phyloP scores from a whole-genome alignment of 78 protist species.

The Paratrimastix pyriformis region DNA sequence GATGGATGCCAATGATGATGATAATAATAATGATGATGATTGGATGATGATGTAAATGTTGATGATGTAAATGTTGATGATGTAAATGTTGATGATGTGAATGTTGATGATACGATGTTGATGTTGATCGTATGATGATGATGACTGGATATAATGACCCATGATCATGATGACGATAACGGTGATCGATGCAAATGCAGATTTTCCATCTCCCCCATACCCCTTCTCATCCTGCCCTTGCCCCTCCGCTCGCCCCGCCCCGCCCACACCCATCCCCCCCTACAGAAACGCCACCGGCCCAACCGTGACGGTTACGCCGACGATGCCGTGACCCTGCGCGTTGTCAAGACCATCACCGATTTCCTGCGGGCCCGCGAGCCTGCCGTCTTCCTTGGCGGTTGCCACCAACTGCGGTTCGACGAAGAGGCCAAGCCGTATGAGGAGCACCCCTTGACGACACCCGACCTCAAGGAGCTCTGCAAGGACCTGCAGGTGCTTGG shows the following conservation, averaged over 20 bases:
- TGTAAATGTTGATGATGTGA: neutral
- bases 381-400: neutral
- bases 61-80: neutral
- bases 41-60: too few relatives aligned
- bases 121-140: too few relatives aligned
- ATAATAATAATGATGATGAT: too few relatives aligned
- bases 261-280: neutral
- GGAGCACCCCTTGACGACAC: slow-evolving; percentile 55
- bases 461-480: slow-evolving; percentile 44
- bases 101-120: too few relatives aligned
- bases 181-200: neutral
- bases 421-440: neutral
- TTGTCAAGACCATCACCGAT: slow-evolving; percentile 14
- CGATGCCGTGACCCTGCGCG: neutral
- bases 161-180: neutral
- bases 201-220: neutral
- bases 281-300: neutral
- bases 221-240: too few relatives aligned
- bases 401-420: neutral
- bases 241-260: too few relatives aligned
- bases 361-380: slow-evolving; percentile 10
- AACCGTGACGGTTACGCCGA: slow-evolving; percentile 9
- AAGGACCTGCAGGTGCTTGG: slow-evolving; percentile 65
- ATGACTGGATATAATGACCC: neutral
- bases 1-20: too few relatives aligned